Evolutionary conservation across 768 basidiomycete species (phyloP).

Genomic region (Steccherinum ochraceum): DNA sequence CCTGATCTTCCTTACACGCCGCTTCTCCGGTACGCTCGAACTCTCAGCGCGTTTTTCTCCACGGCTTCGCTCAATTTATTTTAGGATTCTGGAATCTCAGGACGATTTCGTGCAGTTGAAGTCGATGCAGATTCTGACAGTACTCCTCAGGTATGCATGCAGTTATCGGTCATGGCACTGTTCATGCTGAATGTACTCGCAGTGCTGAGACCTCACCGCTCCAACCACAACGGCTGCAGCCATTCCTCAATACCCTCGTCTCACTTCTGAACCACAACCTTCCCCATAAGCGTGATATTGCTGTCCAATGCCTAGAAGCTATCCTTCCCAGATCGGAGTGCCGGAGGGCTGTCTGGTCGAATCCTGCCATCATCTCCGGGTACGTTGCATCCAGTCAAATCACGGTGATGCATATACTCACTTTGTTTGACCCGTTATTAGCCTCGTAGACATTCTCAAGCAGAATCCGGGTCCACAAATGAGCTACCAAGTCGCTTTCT

Average conservation of each 20-base stretch:
- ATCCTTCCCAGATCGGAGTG: slow-evolving; percentile 77
- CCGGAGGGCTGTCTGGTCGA: slow-evolving; percentile 75
- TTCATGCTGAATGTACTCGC: background rate
- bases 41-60: background rate
- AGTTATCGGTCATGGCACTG: background rate
- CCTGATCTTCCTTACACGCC: slow-evolving; percentile 77
- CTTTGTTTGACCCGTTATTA: slow-evolving; percentile 25
- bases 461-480: slow-evolving; percentile 85
- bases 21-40: slow-evolving; percentile 56
- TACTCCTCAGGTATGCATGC: slow-evolving; percentile 62
- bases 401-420: background rate
- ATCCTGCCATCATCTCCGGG: slow-evolving; percentile 64
- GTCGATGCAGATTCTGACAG: slow-evolving; percentile 78
- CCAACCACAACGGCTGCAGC: slow-evolving; percentile 25
- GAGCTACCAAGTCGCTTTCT: slow-evolving; percentile 91
- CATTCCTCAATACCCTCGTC: slow-evolving; percentile 25
- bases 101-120: slow-evolving; percentile 97
- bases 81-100: slow-evolving; percentile 71
- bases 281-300: slow-evolving; percentile 75
- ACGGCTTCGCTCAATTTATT: background rate
- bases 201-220: slow-evolving; percentile 23
- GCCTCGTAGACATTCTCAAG: slow-evolving; percentile 78
- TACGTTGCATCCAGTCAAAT: slow-evolving; percentile 21
- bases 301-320: slow-evolving; percentile 86
- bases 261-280: slow-evolving; percentile 31